A percentile compares a stretch with the other conserved stretches of the same genome.
phyloP scores from a whole-genome alignment of 768 basidiomycete species.

The Cystobasidium tubakii region DNA sequence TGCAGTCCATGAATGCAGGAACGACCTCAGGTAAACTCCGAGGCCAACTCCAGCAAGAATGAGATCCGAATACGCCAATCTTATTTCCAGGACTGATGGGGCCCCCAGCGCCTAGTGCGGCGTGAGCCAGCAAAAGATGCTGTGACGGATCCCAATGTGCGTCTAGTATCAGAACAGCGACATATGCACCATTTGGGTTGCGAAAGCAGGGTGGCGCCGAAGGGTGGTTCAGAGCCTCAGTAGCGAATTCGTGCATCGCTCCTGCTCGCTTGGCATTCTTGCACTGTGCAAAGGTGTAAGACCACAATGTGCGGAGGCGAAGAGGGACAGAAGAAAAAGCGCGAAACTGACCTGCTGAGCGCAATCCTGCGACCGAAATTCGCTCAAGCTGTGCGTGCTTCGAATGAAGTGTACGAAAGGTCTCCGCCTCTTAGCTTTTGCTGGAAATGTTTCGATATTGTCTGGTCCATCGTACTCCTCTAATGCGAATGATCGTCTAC shows the following conservation, averaged over 20 bases:
- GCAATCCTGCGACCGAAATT: constrained; percentile 28
- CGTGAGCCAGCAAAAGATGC: constrained; percentile 27
- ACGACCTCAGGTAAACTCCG: constrained; percentile 28
- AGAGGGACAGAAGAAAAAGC: not conserved
- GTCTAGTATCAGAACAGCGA: constrained; percentile 29
- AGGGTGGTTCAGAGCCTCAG: constrained; percentile 19
- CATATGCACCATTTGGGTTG: constrained; percentile 26
- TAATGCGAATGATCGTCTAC: constrained; percentile 24
- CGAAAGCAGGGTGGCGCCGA: constrained; percentile 30
- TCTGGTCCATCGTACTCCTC: constrained; percentile 31
- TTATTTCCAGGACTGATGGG: constrained; percentile 27
- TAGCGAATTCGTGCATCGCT: constrained; percentile 33
- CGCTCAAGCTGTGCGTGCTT: constrained; percentile 25
- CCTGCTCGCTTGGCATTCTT: constrained; percentile 15
- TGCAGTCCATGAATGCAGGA: constrained; percentile 24
- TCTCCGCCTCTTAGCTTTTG: constrained; percentile 17
- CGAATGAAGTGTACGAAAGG: constrained; percentile 31
- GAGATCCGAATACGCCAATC: constrained; percentile 33
- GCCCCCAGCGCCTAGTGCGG: constrained; percentile 31
- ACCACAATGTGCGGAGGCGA: not conserved
- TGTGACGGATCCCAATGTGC: constrained; percentile 26
- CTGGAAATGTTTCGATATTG: constrained; percentile 11
- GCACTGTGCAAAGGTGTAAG: not conserved
- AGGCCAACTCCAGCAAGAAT: constrained; percentile 36
- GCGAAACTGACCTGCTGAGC: constrained; percentile 26